phyloP scores from a whole-genome alignment of 805 yeast genomes.

The Sugiyamaella chiloensis region DNA sequence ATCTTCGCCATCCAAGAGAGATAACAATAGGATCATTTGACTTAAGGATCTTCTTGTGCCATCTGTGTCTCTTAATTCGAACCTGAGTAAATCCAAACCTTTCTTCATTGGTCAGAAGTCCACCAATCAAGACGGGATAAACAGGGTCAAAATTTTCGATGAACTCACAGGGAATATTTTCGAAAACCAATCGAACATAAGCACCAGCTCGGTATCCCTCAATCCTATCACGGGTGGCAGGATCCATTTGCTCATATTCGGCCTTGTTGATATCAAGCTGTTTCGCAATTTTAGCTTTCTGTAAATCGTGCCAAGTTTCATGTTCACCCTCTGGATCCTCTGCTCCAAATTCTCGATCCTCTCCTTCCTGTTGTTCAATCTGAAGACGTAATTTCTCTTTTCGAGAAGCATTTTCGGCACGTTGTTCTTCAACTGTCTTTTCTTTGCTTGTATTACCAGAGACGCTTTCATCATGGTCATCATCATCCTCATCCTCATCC shows the following conservation, averaged over 20 bases:
- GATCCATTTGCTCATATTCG: conserved; percentile 61
- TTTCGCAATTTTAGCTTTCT: conserved; percentile 94
- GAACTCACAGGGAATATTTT: conserved; percentile 83
- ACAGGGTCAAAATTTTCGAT: conserved; percentile 80
- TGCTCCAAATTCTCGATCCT: conserved; percentile 66
- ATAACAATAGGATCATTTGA: conserved; percentile 92
- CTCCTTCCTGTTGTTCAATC: conserved; percentile 78
- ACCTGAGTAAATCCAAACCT: conserved; percentile 91
- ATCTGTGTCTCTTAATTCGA: conserved; percentile 94
- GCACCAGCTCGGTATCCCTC: conserved; percentile 95
- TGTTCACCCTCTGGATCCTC: conserved; percentile 79
- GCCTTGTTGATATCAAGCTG: conserved; percentile 91
- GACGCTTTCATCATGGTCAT: conserved; percentile 36
- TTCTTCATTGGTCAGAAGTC: conserved; percentile 83
- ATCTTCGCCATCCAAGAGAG: conserved; percentile 97
- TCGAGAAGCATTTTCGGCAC: conserved; percentile 79
- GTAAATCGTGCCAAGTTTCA: conserved; percentile 97
- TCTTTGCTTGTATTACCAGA: conserved; percentile 37
- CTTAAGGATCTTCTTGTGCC: conserved; percentile 96
- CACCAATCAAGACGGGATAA: conserved; percentile 87
- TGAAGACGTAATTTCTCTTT: conserved; percentile 86
- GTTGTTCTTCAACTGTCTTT: conserved; percentile 62
- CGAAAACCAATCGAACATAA: conserved; percentile 85
- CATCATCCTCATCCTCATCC: conserved; percentile 34
- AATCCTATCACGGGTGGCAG: conserved; percentile 68